Conservation (phyloP, 208 protist species). For the Crithidia thermophila region DNA sequence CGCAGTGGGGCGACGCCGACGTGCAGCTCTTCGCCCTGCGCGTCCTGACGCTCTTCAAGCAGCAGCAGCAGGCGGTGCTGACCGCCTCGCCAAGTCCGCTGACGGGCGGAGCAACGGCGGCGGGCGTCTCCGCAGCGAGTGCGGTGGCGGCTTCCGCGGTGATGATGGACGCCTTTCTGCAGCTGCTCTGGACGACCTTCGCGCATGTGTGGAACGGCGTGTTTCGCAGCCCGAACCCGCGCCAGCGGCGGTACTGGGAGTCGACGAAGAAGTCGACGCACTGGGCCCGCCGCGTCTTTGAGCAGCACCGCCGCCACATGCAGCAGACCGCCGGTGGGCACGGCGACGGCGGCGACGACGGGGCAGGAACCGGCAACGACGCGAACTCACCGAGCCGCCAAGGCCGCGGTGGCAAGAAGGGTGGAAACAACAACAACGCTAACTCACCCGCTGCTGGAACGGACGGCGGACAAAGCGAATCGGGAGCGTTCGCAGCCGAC, state of each 20-base stretch:
- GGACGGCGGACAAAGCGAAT: neutral
- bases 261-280: slow-evolving; percentile 18
- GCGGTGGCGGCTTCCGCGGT: neutral
- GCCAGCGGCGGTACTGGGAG: slow-evolving; percentile 48
- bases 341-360: slow-evolving; percentile 2
- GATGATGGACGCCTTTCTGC: slow-evolving; percentile 25
- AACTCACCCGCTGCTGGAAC: neutral
- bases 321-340: neutral
- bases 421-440: slow-evolving; percentile 1
- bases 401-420: slow-evolving; percentile 9
- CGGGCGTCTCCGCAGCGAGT: neutral
- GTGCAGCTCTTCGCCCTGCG: slow-evolving; percentile 75
- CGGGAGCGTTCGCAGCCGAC: neutral
- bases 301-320: slow-evolving; percentile 16
- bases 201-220: slow-evolving; percentile 63
- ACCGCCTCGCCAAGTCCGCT: slow-evolving; percentile 3
- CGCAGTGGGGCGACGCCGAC: slow-evolving; percentile 54
- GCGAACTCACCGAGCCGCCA: neutral
- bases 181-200: slow-evolving; percentile 60
- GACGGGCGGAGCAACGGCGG: neutral
- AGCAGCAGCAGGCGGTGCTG: slow-evolving; percentile 22
- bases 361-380: neutral
- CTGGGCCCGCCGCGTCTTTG: slow-evolving; percentile 39
- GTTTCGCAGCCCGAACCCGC: slow-evolving; percentile 51
- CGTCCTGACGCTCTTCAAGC: slow-evolving; percentile 49